Base-by-base conservation (phyloP, 2,329 filamentous ascomycete genomes). In the Ophiostoma perfectum region DNA sequence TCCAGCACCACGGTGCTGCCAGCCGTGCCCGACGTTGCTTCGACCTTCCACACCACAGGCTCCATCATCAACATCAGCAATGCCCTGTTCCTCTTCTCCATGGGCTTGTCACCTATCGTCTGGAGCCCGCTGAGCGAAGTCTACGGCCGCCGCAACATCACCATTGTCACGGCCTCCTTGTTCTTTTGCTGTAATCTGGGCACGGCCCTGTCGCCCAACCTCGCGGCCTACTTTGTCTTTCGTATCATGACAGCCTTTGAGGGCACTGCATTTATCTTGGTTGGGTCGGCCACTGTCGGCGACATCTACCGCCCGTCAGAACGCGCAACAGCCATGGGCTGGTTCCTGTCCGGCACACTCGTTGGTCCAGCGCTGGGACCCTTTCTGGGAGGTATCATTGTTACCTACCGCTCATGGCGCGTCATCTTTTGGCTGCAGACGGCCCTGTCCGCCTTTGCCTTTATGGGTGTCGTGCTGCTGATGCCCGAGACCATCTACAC, bases 371-470 rank as follows among this genome's bases (percentile, higher is more conserved):
- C 84, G 1, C 77, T 87, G 69, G 87, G 69, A 4, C 82, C 83
- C 0, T 87, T 90, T 70, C 80, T 90, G 8, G 83, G 88, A 70
- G 89, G 88, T 18, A 86, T 90, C 39, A 88, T 91, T 66, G 87
- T 90, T 39, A 91, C 88, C 0, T 90, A 84, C 76, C 78, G 81
- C 4, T 82, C 81, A 18, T 91, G 89, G 89, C 80, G 88, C 42
- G 84, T 84, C 60, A 89, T 91, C 70, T 91, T 91, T 77, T 91
- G 88, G 86, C 80, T 91, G 0, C 88, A 91, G 72, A 83, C 86
- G 0, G 88, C 83, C 0, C 80, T 91, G 1, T 84, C 84, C 0
- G 88, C 82, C 2, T 76, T 82, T 0, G 86, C 85, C 1, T 79
- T 82, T 0, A n/a, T 85, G 0, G 78, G 86, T 2, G 81, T 88